These are phyloP conservation scores for Cydonia oblonga DNA, from an alignment of 331 rosid genomes.

Conservation along the genomic window DNA sequence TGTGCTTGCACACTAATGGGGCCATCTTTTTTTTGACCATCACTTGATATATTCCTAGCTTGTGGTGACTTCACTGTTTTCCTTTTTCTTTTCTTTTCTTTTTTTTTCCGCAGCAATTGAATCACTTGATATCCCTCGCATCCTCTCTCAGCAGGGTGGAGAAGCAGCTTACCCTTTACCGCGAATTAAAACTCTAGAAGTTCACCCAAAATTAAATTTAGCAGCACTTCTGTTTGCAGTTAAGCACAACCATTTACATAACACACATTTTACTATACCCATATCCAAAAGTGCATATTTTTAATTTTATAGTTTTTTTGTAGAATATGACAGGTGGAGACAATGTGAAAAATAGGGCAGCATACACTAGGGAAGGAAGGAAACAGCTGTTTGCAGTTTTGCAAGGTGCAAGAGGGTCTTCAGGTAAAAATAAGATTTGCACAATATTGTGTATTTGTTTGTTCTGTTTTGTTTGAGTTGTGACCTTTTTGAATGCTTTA, in stretches of 20 bases:
- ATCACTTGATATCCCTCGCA: slow-evolving; percentile 83
- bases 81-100: neutral
- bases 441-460: neutral
- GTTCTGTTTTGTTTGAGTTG: too few species aligned
- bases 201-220: slow-evolving; percentile 80
- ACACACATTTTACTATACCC: neutral
- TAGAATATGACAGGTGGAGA: slow-evolving; percentile 68
- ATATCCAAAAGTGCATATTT: slow-evolving; percentile 1
- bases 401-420: slow-evolving; percentile 95
- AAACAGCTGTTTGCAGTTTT: slow-evolving; percentile 90
- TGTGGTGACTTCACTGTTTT: slow-evolving; percentile 20
- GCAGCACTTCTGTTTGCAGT: slow-evolving; percentile 86
- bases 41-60: neutral
- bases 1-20: neutral
- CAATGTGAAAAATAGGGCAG: slow-evolving; percentile 54
- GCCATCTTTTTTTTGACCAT: neutral
- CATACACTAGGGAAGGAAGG: slow-evolving; percentile 75
- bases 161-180: slow-evolving; percentile 95
- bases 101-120: slow-evolving; percentile 56
- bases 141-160: slow-evolving; percentile 99
- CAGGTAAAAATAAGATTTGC: slow-evolving; percentile 40
- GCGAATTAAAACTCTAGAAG: slow-evolving; percentile 61
- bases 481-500: too few species aligned
- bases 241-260: slow-evolving; percentile 27
- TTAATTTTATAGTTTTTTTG: slow-evolving; percentile 11